Base-by-base conservation (phyloP, 306 rosid species). In the Coriaria nepalensis region DNA sequence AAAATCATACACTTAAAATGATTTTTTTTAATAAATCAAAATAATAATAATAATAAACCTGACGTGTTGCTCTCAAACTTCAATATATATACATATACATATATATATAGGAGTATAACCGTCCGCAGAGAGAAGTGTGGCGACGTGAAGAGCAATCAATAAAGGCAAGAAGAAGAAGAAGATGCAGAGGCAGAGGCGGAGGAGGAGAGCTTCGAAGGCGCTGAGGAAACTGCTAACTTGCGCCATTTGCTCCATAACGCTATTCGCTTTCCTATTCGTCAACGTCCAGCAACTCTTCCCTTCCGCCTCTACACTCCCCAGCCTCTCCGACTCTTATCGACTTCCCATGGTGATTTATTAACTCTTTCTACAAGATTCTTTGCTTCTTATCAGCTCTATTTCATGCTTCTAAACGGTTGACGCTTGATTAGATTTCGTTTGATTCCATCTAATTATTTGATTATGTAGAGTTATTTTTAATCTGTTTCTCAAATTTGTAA, bases 171-270 rank as follows among this genome's bases (percentile, higher is more conserved):
- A 52, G 9, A 44, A 33, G 57, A 29, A 50, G 55, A 51, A 34
- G 20, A 10, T 8, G 33, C 4, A 45, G 20, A 10, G n/a, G 97
- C 80, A 74, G 83, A 90, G 50, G 69, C 92, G 87, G 34, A 73
- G 56, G 11, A 60, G 67, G 75, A 55, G 63, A 60, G 63, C 83
- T 8, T 59, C 82, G 65, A 53, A 11, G 40, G 62, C 75, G 57
- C 48, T 90, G 33, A 69, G 98, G 73, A 77, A 67, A 75, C 63
- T 81, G 66, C 63, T 90, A 13, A 74, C 70, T 41, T 79, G 72
- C 62, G 80, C 94, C 42, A 60, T 85, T 29, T 79, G 83, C 53
- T 58, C 74, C 2, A 61, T 85, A 48, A 74, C 74, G 12, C 44
- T 79, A 2, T 50, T 78, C 33, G 80, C 78, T 13, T 54, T 90